phyloP scores from a whole-genome alignment of 176 grass and related monocot genomes.

The Oryza coarctata region DNA sequence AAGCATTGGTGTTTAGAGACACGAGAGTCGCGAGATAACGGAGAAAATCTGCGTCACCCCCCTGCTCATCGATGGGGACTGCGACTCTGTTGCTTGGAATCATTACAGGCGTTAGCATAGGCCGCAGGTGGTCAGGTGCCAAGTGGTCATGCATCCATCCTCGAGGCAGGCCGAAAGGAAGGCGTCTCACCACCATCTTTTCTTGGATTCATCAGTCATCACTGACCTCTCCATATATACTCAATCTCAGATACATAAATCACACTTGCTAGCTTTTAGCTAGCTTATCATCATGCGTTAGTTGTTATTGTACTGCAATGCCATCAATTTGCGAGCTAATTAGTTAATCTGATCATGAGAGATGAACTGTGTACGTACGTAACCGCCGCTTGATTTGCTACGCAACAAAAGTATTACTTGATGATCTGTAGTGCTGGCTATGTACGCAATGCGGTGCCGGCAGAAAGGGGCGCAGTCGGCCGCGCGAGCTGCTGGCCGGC shows the following conservation, averaged over 20 bases:
- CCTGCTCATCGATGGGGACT: neutral
- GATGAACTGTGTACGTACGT: neutral
- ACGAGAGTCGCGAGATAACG: neutral
- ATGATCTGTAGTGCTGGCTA: neutral
- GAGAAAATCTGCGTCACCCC: neutral
- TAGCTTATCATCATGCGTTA: too few species aligned
- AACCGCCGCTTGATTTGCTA: neutral
- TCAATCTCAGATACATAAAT: too few species aligned
- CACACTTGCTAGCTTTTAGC: too few species aligned
- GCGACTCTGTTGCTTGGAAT: conserved; percentile 4
- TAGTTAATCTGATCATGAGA: neutral
- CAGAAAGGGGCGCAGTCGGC: conserved; percentile 32
- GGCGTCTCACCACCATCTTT: conserved; percentile 16
- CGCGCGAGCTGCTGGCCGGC: neutral
- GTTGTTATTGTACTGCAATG: too few species aligned
- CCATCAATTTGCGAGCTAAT: neutral
- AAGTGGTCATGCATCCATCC: neutral
- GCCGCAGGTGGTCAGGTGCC: neutral
- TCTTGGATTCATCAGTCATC: conserved; percentile 14
- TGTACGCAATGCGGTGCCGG: conserved; percentile 11
- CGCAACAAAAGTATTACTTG: neutral
- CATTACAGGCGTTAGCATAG: conserved; percentile 15
- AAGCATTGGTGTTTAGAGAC: too few species aligned
- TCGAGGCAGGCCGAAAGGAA: conserved; percentile 17
- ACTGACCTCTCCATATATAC: too few species aligned